These are phyloP conservation scores for Bocquillonia castaneifolia DNA, from an alignment of 441 rosid genomes.

Conservation along the genomic window DNA sequence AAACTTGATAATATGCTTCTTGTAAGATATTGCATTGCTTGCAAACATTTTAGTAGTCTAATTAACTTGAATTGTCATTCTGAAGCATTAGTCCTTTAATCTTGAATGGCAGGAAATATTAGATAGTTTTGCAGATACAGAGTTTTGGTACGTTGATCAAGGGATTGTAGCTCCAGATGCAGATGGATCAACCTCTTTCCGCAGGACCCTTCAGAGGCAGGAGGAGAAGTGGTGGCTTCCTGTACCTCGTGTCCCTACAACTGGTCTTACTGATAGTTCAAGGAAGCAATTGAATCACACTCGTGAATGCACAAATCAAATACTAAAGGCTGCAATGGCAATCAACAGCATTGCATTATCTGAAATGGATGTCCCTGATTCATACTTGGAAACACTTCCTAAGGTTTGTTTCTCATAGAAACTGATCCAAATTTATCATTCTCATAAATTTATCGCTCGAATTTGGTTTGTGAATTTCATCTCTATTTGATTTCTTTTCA, in stretches of 20 bases:
- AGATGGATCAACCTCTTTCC: conserved; percentile 70
- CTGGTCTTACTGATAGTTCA: conserved; percentile 66
- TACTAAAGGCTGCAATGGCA: conserved; percentile 93
- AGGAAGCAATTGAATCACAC: conserved; percentile 82
- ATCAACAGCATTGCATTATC: conserved; percentile 69
- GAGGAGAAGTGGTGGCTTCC: conserved; percentile 99
- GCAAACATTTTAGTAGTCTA: not conserved
- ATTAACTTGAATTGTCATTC: conserved; percentile 5
- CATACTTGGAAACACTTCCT: conserved; percentile 80
- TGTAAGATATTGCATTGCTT: conserved; percentile 41
- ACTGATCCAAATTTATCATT: not conserved
- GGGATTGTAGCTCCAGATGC: conserved; percentile 71
- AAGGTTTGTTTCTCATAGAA: conserved; percentile 39
- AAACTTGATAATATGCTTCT: conserved; percentile 94
- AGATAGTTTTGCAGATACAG: conserved; percentile 63
- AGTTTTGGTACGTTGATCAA: conserved; percentile 96
- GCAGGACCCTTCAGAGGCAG: conserved; percentile 71
- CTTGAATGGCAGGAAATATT: conserved; percentile 58
- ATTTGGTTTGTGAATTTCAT: conserved; percentile 9
- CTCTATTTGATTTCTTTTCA: conserved; percentile 32
- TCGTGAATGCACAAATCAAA: conserved; percentile 89
- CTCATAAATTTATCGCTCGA: not conserved
- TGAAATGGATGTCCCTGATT: conserved; percentile 91
- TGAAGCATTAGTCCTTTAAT: conserved; percentile 5
- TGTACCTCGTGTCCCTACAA: conserved; percentile 73